These are phyloP conservation scores for Carnegiea gigantea DNA, from an alignment of 179 eudicot species.

Conservation along the genomic window DNA sequence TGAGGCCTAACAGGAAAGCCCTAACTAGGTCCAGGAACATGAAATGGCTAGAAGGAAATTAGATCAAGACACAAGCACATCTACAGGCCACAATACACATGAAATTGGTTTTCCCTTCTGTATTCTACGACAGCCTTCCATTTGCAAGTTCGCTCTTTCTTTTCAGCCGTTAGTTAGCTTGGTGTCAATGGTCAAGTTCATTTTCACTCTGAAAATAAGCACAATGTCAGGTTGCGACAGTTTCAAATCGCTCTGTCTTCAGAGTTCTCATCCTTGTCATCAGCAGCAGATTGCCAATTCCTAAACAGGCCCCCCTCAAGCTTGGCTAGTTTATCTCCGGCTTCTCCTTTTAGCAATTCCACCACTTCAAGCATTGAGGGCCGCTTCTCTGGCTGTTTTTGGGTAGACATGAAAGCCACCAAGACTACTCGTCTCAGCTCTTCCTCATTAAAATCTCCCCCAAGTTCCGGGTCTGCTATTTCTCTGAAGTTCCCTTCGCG, in stretches of 20 bases:
- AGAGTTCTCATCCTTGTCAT: constrained; percentile 25
- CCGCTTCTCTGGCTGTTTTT: constrained; percentile 59
- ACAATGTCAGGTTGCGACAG: constrained; percentile 21
- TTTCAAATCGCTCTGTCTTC: constrained; percentile 40
- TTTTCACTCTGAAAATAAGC: constrained; percentile 13
- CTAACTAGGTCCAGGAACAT: background rate
- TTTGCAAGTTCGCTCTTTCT: background rate
- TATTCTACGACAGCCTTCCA: background rate
- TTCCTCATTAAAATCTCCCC: constrained; percentile 58
- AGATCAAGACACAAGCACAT: too few species aligned
- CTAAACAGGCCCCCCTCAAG: constrained; percentile 30
- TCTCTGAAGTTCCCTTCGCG: constrained; percentile 55
- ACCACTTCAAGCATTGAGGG: constrained; percentile 79
- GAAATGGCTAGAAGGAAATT: background rate
- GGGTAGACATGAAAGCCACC: constrained; percentile 61
- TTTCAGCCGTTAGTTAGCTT: background rate
- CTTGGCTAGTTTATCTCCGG: constrained; percentile 49
- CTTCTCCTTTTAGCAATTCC: constrained; percentile 68
- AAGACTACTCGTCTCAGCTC: constrained; percentile 59
- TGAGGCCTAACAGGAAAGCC: background rate
- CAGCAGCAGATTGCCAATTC: constrained; percentile 19
- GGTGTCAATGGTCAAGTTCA: constrained; percentile 19
- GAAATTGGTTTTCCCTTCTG: too few species aligned
- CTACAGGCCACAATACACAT: too few species aligned
- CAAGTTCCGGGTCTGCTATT: constrained; percentile 67